Percentiles rank a stretch among this genome's conserved stretches.
These are phyloP conservation scores for Cutaneotrichosporon sp. DNA, from an alignment of 1,284 basidiomycete genomes.

Conservation along the genomic window DNA sequence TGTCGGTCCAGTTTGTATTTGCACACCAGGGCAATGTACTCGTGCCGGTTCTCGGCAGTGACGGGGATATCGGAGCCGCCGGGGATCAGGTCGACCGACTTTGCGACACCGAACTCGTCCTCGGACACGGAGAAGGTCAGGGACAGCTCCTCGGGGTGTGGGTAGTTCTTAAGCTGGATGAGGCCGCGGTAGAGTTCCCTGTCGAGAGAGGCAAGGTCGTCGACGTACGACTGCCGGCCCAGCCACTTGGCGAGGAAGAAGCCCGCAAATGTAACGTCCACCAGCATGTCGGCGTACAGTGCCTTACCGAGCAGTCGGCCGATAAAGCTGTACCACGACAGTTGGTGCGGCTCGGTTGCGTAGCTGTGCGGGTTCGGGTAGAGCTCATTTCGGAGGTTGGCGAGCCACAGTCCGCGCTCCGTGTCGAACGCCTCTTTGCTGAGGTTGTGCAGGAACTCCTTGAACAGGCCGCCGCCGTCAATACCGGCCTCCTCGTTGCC, in stretches of 20 bases:
- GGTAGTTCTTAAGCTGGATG: conserved; percentile 78
- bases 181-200: conserved; percentile 89
- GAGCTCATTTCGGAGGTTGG: conserved; percentile 83
- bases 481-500: conserved; percentile 47
- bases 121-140: conserved; percentile 86
- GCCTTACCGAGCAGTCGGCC: conserved; percentile 93
- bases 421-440: conserved; percentile 93
- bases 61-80: conserved; percentile 83
- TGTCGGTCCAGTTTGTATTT: conserved; percentile 86
- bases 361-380: conserved; percentile 92
- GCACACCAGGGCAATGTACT: conserved; percentile 87
- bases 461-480: conserved; percentile 96
- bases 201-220: conserved; percentile 88
- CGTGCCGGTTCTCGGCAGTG: conserved; percentile 82
- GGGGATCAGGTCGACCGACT: conserved; percentile 75
- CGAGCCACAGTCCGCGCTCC: conserved; percentile 89
- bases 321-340: conserved; percentile 87
- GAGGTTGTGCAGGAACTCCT: conserved; percentile 93
- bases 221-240: conserved; percentile 79
- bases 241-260: conserved; percentile 84
- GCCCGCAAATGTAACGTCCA: conserved; percentile 92
- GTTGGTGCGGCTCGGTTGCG: conserved; percentile 75
- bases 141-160: conserved; percentile 84
- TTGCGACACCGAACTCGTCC: conserved; percentile 85
- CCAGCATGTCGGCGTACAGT: conserved; percentile 91